These are phyloP conservation scores for Diversispora epigaea DNA, from an alignment of 192 early-diverging fungal genomes.

Conservation along the genomic window DNA sequence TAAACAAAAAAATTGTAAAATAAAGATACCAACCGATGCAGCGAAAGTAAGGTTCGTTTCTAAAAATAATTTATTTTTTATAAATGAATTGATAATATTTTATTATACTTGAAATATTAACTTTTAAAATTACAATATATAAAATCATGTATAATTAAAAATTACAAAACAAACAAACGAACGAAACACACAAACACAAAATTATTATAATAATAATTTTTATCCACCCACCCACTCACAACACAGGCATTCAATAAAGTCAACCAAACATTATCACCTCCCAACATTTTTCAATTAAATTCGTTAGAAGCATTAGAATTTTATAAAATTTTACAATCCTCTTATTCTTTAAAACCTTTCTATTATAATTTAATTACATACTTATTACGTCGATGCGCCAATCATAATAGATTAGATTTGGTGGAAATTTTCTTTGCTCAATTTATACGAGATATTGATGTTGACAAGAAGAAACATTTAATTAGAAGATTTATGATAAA, in stretches of 20 bases:
- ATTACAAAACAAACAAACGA: not conserved
- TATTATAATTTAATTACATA: conserved; percentile 20
- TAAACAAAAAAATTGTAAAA: conserved; percentile 5
- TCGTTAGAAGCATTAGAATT: conserved; percentile 3
- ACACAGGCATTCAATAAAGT: conserved; percentile 17
- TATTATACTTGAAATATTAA: not conserved
- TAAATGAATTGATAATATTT: not conserved
- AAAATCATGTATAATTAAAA: conserved; percentile 1
- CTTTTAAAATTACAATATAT: not conserved
- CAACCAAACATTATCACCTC: not conserved
- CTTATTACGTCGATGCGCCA: conserved; percentile 12
- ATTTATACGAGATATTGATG: conserved; percentile 7
- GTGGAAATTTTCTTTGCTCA: conserved; percentile 8
- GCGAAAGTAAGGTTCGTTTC: conserved; percentile 30
- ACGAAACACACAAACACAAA: too few species aligned
- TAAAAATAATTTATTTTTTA: not conserved
- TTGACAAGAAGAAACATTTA: not conserved
- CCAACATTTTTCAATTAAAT: not conserved
- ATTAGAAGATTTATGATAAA: not conserved
- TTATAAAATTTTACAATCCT: not conserved
- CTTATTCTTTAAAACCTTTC: not conserved
- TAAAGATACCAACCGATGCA: conserved; percentile 6
- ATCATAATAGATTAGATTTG: conserved; percentile 22
- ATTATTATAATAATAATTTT: too few species aligned
- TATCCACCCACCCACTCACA: not conserved